Evolutionary conservation across 192 early-diverging fungal genomes (phyloP), one percentile per base, ranked within the genome.

Genomic region (Gaertneriomyces sp.): DNA sequence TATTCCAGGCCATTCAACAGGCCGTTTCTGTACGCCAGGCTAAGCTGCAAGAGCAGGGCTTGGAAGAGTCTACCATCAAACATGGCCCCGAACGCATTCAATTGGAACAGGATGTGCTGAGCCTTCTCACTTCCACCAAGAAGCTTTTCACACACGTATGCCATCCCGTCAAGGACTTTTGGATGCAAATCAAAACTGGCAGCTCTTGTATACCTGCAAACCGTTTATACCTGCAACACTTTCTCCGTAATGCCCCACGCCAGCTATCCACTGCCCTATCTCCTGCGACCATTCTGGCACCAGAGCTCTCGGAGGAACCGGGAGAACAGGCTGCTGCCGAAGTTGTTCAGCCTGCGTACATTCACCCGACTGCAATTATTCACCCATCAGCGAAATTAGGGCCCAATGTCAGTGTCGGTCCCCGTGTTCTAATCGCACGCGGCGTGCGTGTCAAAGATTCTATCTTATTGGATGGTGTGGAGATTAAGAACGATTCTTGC

Each of bases 101-200:
- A 45, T 85, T 99, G 46, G 96, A 99, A 74, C 89, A 94, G 75
- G 96, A 99, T 75, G 83, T 97, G 16, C 76, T 99, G 61, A 89
- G 89, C 68, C 78, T 85, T 20, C 84, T 99, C 65, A 88, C 96
- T 6, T 86, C 85, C 57, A 76, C 84, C 12, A 89, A 85, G 70
- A 90, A 92, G 76, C 86, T 99, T 7, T 95, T 87, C 71, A 90
- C 92, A 9, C 90, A 89, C 75, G 83, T 91, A 59, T 68, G 59
- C 61, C 9, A 39, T n/a, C 74, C 71, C 9, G 64, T 86, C 54
- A 85, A 85, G 45, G 87, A 91, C 61, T 94, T 95, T 71, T 99
- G 96, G 96, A 91, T 92, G 81, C 92, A 94, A 75, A 91, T 99
- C 76, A 99, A 99, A 74, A 93, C 94, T 20, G 91, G 65, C 52